Evolutionary conservation across 148 eudicot species (phyloP).

Genomic region (Bassia scoparia): DNA sequence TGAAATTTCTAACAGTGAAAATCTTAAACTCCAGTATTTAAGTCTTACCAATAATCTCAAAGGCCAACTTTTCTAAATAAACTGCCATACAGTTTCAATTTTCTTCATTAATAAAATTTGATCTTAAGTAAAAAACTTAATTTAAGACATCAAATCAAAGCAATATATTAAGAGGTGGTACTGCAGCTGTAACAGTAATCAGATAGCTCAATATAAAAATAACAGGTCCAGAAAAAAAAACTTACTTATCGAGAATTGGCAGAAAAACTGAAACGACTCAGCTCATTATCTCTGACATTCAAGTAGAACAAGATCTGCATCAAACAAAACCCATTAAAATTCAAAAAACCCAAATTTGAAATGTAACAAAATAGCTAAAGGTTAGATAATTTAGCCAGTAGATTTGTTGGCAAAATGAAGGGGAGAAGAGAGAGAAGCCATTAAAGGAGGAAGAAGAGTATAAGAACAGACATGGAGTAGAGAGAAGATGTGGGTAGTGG

Average conservation of each 20-base stretch:
- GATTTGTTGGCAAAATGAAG: not conserved
- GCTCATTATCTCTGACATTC: slow-evolving; percentile 43
- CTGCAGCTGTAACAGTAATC: not conserved
- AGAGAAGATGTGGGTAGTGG: slow-evolving; percentile 16
- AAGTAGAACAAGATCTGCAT: slow-evolving; percentile 46
- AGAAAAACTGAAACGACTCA: slow-evolving; percentile 40
- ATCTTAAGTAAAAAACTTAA: not conserved
- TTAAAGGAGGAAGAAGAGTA: slow-evolving; percentile 18
- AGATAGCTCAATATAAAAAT: not conserved
- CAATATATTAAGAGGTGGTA: not conserved
- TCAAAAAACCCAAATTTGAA: slow-evolving; percentile 1
- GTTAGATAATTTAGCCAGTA: slow-evolving; percentile 7
- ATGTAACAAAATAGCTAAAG: not conserved
- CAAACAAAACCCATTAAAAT: slow-evolving; percentile 22
- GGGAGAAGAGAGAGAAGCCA: slow-evolving; percentile 37
- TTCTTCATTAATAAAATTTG: not conserved
- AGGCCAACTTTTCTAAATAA: not conserved
- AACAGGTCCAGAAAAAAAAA: not conserved
- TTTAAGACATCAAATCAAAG: not conserved
- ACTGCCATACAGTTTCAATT: not conserved
- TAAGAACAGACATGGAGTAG: not conserved
- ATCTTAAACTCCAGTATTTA: not conserved
- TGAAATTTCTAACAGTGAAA: too few species aligned
- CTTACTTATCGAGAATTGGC: slow-evolving; percentile 38
- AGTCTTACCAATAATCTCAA: not conserved